These are phyloP conservation scores for Ophiostoma montium DNA, from an alignment of 2,329 filamentous ascomycete genomes.

Conservation along the genomic window DNA sequence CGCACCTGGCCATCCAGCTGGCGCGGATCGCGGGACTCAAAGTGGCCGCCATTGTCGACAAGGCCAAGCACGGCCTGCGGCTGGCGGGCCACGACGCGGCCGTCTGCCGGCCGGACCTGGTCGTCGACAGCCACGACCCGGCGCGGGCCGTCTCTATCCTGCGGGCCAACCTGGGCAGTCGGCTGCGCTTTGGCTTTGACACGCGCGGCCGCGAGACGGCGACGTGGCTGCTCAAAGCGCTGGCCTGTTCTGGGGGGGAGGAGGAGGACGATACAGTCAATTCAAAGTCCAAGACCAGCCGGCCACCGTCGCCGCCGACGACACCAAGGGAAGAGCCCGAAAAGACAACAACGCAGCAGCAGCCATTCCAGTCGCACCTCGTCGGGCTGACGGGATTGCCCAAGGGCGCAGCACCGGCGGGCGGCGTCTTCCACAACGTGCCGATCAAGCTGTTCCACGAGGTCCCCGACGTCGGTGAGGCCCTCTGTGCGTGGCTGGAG, in stretches of 20 bases:
- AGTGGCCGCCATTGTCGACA: conserved; percentile 53
- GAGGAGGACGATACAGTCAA: too few species aligned
- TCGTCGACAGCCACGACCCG: conserved; percentile 55
- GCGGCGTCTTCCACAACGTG: conserved; percentile 46
- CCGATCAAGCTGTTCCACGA: conserved; percentile 68
- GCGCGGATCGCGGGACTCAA: conserved; percentile 51
- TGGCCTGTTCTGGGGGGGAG: conserved; percentile 24
- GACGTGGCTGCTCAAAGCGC: conserved; percentile 37
- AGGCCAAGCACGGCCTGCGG: conserved; percentile 48
- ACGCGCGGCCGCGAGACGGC: conserved; percentile 53
- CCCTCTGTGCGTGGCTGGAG: conserved; percentile 53
- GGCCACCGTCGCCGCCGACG: conserved; percentile 27
- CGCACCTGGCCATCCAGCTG: conserved; percentile 51
- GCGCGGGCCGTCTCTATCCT: conserved; percentile 52
- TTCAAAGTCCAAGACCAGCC: conserved; percentile 2
- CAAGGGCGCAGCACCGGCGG: conserved; percentile 32
- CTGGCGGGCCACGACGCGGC: conserved; percentile 31
- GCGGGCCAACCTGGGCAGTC: conserved; percentile 34
- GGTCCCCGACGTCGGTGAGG: conserved; percentile 46
- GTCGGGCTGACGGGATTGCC: conserved; percentile 56
- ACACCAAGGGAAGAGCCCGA: conserved; percentile 5
- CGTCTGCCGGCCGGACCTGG: conserved; percentile 36
- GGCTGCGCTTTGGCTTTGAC: conserved; percentile 54
- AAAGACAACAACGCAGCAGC: too few species aligned
- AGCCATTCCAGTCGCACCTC: conserved; percentile 36